Conservation (phyloP, 2,329 filamentous ascomycete genomes). For the Cladophialophora bantiana region DNA sequence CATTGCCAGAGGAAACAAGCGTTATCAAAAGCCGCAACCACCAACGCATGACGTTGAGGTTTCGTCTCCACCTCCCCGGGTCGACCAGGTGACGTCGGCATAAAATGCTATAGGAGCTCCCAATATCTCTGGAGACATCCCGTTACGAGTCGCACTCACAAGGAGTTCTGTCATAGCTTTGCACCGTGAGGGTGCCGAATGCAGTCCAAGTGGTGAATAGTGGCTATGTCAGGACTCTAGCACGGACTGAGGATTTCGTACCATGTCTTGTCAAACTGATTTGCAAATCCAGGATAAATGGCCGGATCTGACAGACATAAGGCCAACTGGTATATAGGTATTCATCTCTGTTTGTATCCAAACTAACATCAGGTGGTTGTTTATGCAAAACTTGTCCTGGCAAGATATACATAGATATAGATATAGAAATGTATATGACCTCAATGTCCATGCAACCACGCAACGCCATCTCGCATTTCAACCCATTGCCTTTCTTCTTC, state of each 20-base stretch:
- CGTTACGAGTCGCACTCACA: background rate
- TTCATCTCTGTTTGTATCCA: background rate
- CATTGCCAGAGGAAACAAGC: constrained; percentile 19
- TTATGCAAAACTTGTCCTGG: background rate
- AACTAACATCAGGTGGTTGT: background rate
- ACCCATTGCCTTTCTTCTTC: background rate
- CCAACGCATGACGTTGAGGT: background rate
- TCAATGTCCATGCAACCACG: background rate
- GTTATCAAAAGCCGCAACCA: constrained; percentile 8
- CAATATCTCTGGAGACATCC: background rate
- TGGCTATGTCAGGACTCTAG: background rate
- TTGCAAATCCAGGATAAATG: background rate
- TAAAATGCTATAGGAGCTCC: background rate
- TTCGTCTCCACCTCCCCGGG: background rate
- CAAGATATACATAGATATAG: background rate
- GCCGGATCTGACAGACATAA: background rate
- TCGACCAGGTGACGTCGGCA: background rate
- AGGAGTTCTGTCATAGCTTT: background rate
- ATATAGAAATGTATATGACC: background rate
- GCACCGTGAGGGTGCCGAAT: background rate
- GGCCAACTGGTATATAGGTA: background rate
- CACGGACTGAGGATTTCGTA: background rate
- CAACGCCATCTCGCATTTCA: background rate
- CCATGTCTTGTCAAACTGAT: background rate
- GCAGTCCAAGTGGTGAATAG: background rate